Evolutionary conservation across 2,329 filamentous ascomycete genomes (phyloP).

Genomic region (Triangularia setosa): DNA sequence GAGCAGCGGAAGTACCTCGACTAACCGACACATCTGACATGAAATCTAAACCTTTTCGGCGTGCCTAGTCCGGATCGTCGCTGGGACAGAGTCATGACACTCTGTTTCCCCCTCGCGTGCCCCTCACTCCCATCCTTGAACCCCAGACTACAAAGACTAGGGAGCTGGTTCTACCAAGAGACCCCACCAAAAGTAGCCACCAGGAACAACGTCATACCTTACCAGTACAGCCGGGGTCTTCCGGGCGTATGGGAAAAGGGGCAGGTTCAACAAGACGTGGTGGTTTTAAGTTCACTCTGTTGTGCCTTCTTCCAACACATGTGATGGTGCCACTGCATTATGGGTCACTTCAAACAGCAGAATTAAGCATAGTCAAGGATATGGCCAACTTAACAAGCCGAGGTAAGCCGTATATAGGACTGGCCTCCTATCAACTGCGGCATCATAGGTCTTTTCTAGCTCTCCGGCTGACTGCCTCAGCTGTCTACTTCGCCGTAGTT

Average conservation of each 20-base stretch:
- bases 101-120: background rate
- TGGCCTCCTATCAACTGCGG: background rate
- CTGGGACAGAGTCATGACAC: background rate
- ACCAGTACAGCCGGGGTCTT: background rate
- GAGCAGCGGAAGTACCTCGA: constrained; percentile 3
- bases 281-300: background rate
- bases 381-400: background rate
- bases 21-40: background rate
- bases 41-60: background rate
- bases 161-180: background rate
- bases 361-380: background rate
- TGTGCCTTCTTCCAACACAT: background rate
- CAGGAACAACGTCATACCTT: background rate
- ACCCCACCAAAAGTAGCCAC: background rate
- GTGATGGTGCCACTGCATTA: too few relatives aligned
- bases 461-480: background rate
- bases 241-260: background rate
- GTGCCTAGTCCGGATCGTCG: background rate
- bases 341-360: background rate
- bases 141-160: background rate
- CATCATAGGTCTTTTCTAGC: background rate
- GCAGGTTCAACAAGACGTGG: background rate
- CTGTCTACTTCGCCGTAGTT: background rate
- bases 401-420: background rate
- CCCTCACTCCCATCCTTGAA: background rate